Evolutionary conservation across 2,329 filamentous ascomycete species (phyloP).

Genomic region (Xylaria sp.): DNA sequence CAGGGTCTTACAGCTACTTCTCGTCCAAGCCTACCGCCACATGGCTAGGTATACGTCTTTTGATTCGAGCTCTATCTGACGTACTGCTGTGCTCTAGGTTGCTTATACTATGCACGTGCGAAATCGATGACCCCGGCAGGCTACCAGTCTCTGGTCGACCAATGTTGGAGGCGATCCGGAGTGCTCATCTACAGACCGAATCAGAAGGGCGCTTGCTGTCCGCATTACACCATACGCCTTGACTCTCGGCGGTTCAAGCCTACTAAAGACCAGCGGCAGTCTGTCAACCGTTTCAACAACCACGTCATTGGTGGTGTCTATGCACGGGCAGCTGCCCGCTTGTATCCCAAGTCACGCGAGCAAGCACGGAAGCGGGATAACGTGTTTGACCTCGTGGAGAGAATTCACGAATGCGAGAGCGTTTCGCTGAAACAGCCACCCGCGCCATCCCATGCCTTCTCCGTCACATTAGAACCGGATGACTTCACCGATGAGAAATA

Average conservation of each 20-base stretch:
- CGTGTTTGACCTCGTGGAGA: constrained; percentile 66
- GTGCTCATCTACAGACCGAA: constrained; percentile 77
- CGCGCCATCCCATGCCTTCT: constrained; percentile 67
- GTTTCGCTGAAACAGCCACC: constrained; percentile 57
- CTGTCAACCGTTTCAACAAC: constrained; percentile 75
- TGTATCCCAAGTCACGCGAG: constrained; percentile 69
- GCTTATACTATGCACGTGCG: constrained; percentile 71
- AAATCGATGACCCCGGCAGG: constrained; percentile 63
- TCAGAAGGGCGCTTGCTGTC: constrained; percentile 81
- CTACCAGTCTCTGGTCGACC: constrained; percentile 73
- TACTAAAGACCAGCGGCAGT: constrained; percentile 72
- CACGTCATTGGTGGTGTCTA: constrained; percentile 72
- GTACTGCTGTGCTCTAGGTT: constrained; percentile 52
- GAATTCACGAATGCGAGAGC: constrained; percentile 71
- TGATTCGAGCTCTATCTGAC: constrained; percentile 35
- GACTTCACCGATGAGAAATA: constrained; percentile 78
- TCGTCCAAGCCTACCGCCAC: constrained; percentile 14
- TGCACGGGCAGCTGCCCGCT: constrained; percentile 62
- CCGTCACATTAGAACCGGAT: constrained; percentile 71
- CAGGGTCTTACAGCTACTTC: constrained; percentile 18
- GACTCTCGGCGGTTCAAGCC: constrained; percentile 67
- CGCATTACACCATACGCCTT: constrained; percentile 82
- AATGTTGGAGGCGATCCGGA: constrained; percentile 77
- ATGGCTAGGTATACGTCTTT: constrained; percentile 19
- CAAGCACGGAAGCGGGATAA: constrained; percentile 65